phyloP scores from a whole-genome alignment of 768 basidiomycete species.

The Tremella mesenterica region DNA sequence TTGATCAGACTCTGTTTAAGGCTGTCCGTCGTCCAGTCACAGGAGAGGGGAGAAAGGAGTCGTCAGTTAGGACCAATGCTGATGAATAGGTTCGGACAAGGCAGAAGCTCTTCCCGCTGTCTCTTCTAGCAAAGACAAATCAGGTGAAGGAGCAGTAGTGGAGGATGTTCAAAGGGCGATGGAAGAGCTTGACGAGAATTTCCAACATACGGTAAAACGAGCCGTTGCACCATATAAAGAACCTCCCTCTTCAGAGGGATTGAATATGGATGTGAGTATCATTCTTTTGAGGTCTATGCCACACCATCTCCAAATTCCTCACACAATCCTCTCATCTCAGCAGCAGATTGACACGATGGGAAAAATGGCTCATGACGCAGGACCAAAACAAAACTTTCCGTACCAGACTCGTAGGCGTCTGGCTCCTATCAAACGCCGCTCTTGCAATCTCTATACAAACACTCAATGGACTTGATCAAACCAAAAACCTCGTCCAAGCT shows the following conservation, averaged over 20 bases:
- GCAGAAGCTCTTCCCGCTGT: conserved; percentile 84
- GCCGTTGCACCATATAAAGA: conserved; percentile 31
- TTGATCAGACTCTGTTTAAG: not conserved
- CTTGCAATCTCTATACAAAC: conserved; percentile 38
- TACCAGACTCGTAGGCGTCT: conserved; percentile 37
- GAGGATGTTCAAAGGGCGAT: conserved; percentile 67
- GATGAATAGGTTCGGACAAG: conserved; percentile 55
- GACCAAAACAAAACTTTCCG: conserved; percentile 41
- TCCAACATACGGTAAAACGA: conserved; percentile 66
- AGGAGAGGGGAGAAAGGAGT: not conserved
- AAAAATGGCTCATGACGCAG: conserved; percentile 12
- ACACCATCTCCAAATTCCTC: not conserved
- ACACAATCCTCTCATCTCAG: not conserved
- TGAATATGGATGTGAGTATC: conserved; percentile 35
- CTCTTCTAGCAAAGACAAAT: conserved; percentile 68
- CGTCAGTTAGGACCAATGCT: too few species aligned
- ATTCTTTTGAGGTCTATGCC: not conserved
- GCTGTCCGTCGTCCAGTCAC: not conserved
- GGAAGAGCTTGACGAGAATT: conserved; percentile 76
- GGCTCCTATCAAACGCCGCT: conserved; percentile 41
- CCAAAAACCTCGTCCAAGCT: conserved; percentile 20
- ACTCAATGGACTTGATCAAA: conserved; percentile 37
- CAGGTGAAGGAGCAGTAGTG: conserved; percentile 63
- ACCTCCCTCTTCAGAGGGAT: conserved; percentile 13
- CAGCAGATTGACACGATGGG: not conserved